A percentile compares a stretch with the other conserved stretches of the same genome.
Conservation (phyloP, 2,329 filamentous ascomycete genomes). For the Phaeosphaeriaceae sp. region DNA sequence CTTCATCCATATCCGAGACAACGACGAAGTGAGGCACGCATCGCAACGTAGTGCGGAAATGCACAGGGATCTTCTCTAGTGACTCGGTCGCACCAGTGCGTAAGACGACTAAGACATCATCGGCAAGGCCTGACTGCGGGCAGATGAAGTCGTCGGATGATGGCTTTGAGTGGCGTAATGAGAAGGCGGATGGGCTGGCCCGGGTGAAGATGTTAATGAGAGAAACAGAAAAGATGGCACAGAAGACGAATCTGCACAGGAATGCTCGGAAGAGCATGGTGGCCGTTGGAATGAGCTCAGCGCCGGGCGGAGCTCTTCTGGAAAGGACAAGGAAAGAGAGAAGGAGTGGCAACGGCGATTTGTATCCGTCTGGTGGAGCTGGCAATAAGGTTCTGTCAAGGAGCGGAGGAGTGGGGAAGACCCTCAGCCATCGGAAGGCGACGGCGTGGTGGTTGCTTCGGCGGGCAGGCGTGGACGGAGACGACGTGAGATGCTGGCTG, state of each 20-base stretch:
- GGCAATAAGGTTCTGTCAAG: slow-evolving; percentile 12
- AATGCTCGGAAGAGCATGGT: slow-evolving; percentile 42
- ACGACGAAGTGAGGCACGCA: slow-evolving; percentile 64
- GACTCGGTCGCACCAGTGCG: slow-evolving; percentile 68
- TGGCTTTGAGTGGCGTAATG: slow-evolving; percentile 33
- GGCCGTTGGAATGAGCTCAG: slow-evolving; percentile 15
- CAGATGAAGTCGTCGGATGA: slow-evolving; percentile 33
- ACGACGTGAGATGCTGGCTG: not conserved
- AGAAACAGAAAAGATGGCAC: slow-evolving; percentile 42
- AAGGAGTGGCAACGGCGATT: slow-evolving; percentile 9
- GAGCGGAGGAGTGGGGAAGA: slow-evolving; percentile 12
- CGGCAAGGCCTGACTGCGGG: slow-evolving; percentile 43
- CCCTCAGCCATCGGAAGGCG: slow-evolving; percentile 20
- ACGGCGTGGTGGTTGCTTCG: slow-evolving; percentile 8
- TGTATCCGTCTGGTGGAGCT: slow-evolving; percentile 4
- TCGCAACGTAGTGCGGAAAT: slow-evolving; percentile 63
- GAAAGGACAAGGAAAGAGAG: slow-evolving; percentile 8
- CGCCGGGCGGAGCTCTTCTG: slow-evolving; percentile 23
- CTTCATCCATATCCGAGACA: slow-evolving; percentile 66
- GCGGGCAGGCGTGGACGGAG: slow-evolving; percentile 6
- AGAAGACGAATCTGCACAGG: slow-evolving; percentile 42
- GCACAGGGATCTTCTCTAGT: slow-evolving; percentile 63
- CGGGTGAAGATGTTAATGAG: slow-evolving; percentile 45
- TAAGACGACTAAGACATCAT: slow-evolving; percentile 65
- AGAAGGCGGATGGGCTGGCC: slow-evolving; percentile 36